Base-by-base conservation (phyloP, 768 basidiomycete genomes). In the Heimioporus sp. region DNA sequence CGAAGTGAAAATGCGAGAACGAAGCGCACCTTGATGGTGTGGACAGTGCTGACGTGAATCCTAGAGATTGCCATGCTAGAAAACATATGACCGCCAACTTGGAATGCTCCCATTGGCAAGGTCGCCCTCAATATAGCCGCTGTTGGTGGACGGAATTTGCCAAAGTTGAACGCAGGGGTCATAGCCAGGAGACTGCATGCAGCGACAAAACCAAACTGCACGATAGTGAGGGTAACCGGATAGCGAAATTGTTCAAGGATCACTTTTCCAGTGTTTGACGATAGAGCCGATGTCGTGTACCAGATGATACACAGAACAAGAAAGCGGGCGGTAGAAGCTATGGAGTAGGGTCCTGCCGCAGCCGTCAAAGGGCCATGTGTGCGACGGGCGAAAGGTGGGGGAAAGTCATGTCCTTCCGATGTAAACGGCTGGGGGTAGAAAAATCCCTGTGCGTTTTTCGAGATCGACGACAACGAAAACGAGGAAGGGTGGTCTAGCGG, bases 31-130 rank as follows among this genome's bases (percentile, higher is more conserved):
- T 99, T 99, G 72, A 98, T 98, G 43, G 96, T 98, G 69, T 99
- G 97, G 13, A 98, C 94, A 0, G 97, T 99, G 74, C 90, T 93
- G 53, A 99, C 97, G 3, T 90, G 92, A 54, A 98, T 96, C 46
- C 93, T 79, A 44, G 94, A 92, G 48, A 98, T 99, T 11, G 97
- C 97, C 74, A 99, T 87, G 60, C 93, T 96, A 16, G 94, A 94
- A 68, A 97, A 98, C 63, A 99, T 92, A 67, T 99, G 97, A 1
- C 97, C 97, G 8, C 87, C 92, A 32, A 99, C 95, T 72, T 99
- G 97, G 68, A 99, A 99, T 54, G 90, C 79, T 20, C 94, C 95
- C 96, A 98, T 98, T 1, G 95, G 92, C 24, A 97, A 66, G 3
- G 95, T 97, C 52, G 78, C 89, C 52, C 72, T 73, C 21, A 98